A percentile compares a stretch with the other conserved stretches of the same genome.
Conservation (phyloP, 1,284 basidiomycete genomes). For the Austropuccinia psidii region DNA sequence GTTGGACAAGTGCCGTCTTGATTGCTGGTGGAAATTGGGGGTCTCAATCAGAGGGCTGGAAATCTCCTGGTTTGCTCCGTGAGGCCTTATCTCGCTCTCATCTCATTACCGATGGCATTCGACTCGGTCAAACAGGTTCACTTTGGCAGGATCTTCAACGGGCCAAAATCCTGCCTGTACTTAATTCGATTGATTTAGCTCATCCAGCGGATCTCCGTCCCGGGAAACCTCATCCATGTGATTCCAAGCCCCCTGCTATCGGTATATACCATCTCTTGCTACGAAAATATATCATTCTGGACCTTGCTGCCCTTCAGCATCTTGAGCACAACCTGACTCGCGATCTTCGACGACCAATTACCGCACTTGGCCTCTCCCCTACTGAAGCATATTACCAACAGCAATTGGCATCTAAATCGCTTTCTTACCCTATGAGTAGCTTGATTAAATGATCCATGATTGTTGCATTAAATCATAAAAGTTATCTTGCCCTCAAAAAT, state of each 20-base stretch:
- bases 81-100: slow-evolving; percentile 6
- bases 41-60: slow-evolving; percentile 7
- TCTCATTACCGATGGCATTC: slow-evolving; percentile 21
- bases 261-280: slow-evolving; percentile 32
- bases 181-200: slow-evolving; percentile 25
- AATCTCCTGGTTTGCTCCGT: slow-evolving; percentile 3
- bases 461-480: too few relatives aligned
- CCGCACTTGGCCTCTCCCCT: slow-evolving; percentile 12
- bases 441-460: too few relatives aligned
- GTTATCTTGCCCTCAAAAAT: too few relatives aligned
- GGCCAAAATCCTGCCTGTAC: slow-evolving; percentile 12
- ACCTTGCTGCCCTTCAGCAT: slow-evolving; percentile 18
- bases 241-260: slow-evolving; percentile 18
- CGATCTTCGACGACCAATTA: slow-evolving; percentile 22
- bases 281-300: slow-evolving; percentile 19
- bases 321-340: slow-evolving; percentile 25
- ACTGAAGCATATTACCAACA: slow-evolving; percentile 10
- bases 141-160: slow-evolving; percentile 12
- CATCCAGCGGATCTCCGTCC: slow-evolving; percentile 27
- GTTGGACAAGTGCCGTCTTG: slow-evolving; percentile 19
- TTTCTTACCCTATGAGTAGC: not conserved
- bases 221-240: slow-evolving; percentile 25
- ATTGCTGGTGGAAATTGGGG: slow-evolving; percentile 34
- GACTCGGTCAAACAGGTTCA: slow-evolving; percentile 20
- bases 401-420: slow-evolving; percentile 2